Percentiles rank a stretch among this genome's conserved stretches.
These are phyloP conservation scores for Tolypocladium ovalisporum DNA, from an alignment of 2,329 filamentous ascomycete genomes.

Conservation along the genomic window DNA sequence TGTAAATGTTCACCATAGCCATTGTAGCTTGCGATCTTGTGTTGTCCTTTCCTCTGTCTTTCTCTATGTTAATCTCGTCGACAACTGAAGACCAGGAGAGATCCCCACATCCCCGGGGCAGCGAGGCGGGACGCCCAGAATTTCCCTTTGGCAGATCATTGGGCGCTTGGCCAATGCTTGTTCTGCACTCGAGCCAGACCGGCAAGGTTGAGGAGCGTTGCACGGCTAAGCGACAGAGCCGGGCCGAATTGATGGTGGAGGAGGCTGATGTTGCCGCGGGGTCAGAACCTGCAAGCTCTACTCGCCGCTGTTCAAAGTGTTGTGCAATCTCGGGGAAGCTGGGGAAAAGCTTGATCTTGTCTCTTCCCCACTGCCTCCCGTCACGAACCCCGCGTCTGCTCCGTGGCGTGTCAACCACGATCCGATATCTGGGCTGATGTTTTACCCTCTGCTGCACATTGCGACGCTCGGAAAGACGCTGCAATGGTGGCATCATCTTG, in stretches of 20 bases:
- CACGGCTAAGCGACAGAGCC: background rate
- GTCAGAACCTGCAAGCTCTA: background rate
- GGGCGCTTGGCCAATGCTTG: background rate
- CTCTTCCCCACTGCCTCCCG: background rate
- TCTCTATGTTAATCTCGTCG: background rate
- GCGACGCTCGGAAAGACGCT: background rate
- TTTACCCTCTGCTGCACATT: background rate
- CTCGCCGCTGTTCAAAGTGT: background rate
- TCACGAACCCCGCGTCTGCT: no score
- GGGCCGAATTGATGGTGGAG: background rate
- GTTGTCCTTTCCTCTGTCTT: background rate
- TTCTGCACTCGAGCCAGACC: background rate
- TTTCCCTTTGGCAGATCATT: background rate
- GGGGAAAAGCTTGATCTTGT: background rate
- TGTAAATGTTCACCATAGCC: background rate
- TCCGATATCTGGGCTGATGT: background rate
- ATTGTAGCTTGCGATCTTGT: background rate
- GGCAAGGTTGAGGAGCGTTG: background rate
- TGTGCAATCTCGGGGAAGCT: background rate
- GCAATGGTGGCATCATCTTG: background rate
- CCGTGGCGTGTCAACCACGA: background rate
- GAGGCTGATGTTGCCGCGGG: background rate
- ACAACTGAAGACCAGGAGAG: background rate
- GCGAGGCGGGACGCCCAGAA: background rate
- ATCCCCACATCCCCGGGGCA: background rate